Conservation (phyloP, 1,139 yeast genomes). For the Schwanniomyces etchellsii region DNA sequence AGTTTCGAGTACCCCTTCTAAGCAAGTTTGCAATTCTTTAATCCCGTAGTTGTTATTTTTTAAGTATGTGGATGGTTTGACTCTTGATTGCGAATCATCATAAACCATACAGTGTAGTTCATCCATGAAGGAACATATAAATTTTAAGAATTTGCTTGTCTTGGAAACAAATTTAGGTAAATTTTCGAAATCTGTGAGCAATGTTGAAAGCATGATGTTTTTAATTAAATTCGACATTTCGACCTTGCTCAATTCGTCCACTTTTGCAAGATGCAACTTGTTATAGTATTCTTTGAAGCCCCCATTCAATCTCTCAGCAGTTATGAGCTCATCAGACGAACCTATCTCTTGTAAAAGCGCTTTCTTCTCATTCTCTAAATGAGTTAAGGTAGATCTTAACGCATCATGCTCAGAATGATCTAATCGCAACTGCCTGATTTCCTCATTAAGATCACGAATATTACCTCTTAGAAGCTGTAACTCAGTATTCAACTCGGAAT, state of each 20-base stretch:
- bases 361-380: conserved; percentile 2
- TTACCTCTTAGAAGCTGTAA: too few relatives aligned
- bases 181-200: conserved; percentile 23
- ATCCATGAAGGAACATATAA: conserved; percentile 23
- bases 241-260: conserved; percentile 20
- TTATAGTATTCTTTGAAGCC: conserved; percentile 20
- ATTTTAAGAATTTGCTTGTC: conserved; percentile 20
- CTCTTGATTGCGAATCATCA: conserved; percentile 6
- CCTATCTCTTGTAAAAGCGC: conserved; percentile 8
- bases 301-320: conserved; percentile 9
- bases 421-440: too few relatives aligned
- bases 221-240: conserved; percentile 27
- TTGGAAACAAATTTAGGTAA: conserved; percentile 20
- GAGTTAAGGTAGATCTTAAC: conserved; percentile 1
- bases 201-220: conserved; percentile 27
- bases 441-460: too few relatives aligned
- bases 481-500: too few relatives aligned
- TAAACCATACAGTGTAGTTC: conserved; percentile 19
- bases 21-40: conserved; percentile 13
- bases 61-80: conserved; percentile 12
- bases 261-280: conserved; percentile 20
- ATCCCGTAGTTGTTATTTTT: conserved; percentile 9
- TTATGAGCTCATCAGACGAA: conserved; percentile 4
- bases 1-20: too few relatives aligned
- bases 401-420: too few relatives aligned